Conservation (phyloP, 2,329 filamentous ascomycete species). For the Acephala macrosclerotiorum region DNA sequence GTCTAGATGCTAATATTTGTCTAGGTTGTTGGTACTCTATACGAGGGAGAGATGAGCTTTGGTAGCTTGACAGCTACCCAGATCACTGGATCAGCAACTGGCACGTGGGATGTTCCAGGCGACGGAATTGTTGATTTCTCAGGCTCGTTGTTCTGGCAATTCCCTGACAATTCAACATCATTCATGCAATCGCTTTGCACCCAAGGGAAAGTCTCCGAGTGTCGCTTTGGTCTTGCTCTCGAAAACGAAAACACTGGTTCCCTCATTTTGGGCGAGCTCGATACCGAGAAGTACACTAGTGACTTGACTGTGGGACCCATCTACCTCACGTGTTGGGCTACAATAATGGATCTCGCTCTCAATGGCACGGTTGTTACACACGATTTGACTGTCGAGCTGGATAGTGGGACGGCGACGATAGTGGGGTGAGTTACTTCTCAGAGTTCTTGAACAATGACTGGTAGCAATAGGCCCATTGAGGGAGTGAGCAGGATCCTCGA, state of each 20-base stretch:
- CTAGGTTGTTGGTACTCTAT: neutral
- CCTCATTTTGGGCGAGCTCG: neutral
- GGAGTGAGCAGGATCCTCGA: slow-evolving; percentile 21
- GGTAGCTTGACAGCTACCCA: neutral
- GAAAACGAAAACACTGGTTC: neutral
- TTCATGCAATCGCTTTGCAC: slow-evolving; percentile 7
- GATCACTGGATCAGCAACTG: slow-evolving; percentile 2
- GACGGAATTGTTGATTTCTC: slow-evolving; percentile 1
- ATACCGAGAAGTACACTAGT: slow-evolving; percentile 1
- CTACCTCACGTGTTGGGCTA: slow-evolving; percentile 3
- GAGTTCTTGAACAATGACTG: neutral
- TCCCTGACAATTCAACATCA: neutral
- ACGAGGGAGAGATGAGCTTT: neutral
- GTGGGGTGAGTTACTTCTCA: slow-evolving; percentile 15
- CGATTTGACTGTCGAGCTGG: slow-evolving; percentile 15
- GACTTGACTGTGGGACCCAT: neutral
- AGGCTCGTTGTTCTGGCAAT: slow-evolving; percentile 3
- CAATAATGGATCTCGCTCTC: slow-evolving; percentile 19
- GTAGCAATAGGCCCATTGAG: slow-evolving; percentile 18
- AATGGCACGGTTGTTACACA: slow-evolving; percentile 17
- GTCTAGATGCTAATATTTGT: neutral
- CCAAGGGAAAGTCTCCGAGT: slow-evolving; percentile 6
- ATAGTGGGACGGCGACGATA: slow-evolving; percentile 26
- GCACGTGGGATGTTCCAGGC: neutral
- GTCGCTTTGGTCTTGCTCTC: slow-evolving; percentile 3